Evolutionary conservation across 2,329 filamentous ascomycete species (phyloP).

Genomic region (Fusarium haematococcum): DNA sequence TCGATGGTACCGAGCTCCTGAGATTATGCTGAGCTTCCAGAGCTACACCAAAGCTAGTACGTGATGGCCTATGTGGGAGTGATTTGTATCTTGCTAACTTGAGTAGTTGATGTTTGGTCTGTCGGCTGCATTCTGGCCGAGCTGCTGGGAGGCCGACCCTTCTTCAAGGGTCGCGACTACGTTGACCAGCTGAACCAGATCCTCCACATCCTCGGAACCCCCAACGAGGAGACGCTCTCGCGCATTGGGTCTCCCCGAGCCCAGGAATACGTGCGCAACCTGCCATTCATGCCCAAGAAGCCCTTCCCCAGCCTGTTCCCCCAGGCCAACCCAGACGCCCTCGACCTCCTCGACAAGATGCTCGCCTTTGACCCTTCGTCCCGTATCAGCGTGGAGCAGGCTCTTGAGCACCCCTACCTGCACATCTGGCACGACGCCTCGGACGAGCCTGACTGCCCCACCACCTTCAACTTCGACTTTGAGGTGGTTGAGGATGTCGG

Average conservation of each 20-base stretch:
- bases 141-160: conserved; percentile 92
- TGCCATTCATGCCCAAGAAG: conserved; percentile 94
- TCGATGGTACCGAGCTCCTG: conserved; percentile 92
- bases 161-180: conserved; percentile 99
- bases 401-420: conserved; percentile 95
- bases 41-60: conserved; percentile 99
- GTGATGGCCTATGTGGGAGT: conserved; percentile 56
- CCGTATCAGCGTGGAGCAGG: conserved; percentile 93
- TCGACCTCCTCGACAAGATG: conserved; percentile 97
- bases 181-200: conserved; percentile 99
- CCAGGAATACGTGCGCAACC: conserved; percentile 97
- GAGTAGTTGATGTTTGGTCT: conserved; percentile 97
- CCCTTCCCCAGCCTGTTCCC: conserved; percentile 90
- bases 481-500: conserved; percentile 95
- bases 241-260: conserved; percentile 95
- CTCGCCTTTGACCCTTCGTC: conserved; percentile 95
- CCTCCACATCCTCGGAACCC: conserved; percentile 95
- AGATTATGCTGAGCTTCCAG: conserved; percentile 99
- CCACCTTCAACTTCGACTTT: conserved; percentile 97
- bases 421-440: conserved; percentile 98
- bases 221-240: conserved; percentile 92
- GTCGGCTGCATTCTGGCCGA: conserved; percentile 98
- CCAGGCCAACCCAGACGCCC: conserved; percentile 93
- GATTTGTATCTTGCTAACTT: conserved; percentile 20
- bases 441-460: conserved; percentile 93